A percentile compares a stretch with the other conserved stretches of the same genome.
phyloP scores from a whole-genome alignment of 164 flowering plant genomes.

The Sedum album region DNA sequence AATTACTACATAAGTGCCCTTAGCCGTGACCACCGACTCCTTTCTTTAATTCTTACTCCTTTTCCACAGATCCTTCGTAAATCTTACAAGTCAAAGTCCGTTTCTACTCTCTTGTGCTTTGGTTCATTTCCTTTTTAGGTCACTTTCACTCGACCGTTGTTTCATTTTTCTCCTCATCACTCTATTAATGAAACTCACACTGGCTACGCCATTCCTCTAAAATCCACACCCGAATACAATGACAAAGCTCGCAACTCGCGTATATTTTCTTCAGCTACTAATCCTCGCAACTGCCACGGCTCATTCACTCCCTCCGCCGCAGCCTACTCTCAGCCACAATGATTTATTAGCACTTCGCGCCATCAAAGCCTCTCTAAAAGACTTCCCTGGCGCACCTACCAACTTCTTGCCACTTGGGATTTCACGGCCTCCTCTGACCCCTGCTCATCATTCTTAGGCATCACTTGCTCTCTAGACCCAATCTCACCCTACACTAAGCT shows the following conservation, averaged over 20 bases:
- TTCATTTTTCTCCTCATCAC: neutral
- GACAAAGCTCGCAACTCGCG: neutral
- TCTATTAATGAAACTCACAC: neutral
- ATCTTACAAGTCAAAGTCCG: too few species aligned
- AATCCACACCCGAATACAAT: neutral
- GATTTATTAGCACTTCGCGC: slow-evolving; percentile 33
- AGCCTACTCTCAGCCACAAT: slow-evolving; percentile 13
- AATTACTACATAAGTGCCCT: too few species aligned
- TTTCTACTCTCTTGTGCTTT: too few species aligned
- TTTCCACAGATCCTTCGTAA: too few species aligned
- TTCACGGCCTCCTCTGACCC: too few species aligned
- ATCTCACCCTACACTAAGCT: neutral
- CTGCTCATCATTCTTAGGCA: slow-evolving; percentile 46
- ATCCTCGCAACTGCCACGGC: neutral
- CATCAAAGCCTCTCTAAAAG: slow-evolving; percentile 31
- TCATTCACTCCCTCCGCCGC: slow-evolving; percentile 9
- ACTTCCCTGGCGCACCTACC: slow-evolving; percentile 26
- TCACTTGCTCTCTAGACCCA: slow-evolving; percentile 26
- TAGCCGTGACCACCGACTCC: too few species aligned
- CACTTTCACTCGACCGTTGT: too few species aligned
- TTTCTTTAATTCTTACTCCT: too few species aligned
- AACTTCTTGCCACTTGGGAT: too few species aligned
- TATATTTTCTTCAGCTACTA: slow-evolving; percentile 4
- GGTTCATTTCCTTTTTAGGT: too few species aligned
- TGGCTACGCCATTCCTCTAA: neutral